These are phyloP conservation scores for Botryotinia calthae DNA, from an alignment of 2,329 filamentous ascomycete species.

Conservation along the genomic window DNA sequence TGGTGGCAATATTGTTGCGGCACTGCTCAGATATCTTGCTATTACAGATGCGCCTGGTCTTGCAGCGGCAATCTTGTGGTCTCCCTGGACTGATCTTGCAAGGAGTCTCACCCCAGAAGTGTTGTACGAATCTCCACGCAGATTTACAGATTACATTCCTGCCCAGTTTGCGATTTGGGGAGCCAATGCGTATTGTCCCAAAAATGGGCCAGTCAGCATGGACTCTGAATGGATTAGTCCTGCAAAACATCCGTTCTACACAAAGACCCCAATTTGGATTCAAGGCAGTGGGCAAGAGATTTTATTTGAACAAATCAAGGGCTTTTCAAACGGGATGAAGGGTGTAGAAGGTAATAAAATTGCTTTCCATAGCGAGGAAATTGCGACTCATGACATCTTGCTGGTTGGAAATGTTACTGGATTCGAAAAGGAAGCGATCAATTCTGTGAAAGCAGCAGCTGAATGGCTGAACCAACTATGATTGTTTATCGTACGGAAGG, in stretches of 20 bases:
- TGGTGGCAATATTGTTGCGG: neutral
- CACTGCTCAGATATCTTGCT: slow-evolving; percentile 2
- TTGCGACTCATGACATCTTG: neutral
- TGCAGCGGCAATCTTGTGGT: slow-evolving; percentile 3
- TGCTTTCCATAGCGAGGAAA: neutral
- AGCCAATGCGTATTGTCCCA: neutral
- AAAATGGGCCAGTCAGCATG: neutral
- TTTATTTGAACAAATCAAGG: neutral
- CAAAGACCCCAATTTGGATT: neutral
- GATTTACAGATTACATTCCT: neutral
- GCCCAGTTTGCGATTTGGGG: neutral
- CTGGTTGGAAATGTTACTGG: neutral
- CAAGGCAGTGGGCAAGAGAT: neutral
- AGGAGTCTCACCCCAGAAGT: neutral
- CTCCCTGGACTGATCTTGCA: neutral
- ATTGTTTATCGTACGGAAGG: neutral
- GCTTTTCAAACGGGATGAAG: neutral
- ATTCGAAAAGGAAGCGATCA: neutral
- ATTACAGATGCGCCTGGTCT: neutral
- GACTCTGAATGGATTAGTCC: neutral
- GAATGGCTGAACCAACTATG: neutral
- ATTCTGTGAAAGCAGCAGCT: neutral
- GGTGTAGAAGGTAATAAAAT: neutral
- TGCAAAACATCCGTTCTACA: neutral
- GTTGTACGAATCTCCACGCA: neutral